These are phyloP conservation scores for Viola pubescens DNA, from an alignment of 441 rosid species.

Conservation along the genomic window DNA sequence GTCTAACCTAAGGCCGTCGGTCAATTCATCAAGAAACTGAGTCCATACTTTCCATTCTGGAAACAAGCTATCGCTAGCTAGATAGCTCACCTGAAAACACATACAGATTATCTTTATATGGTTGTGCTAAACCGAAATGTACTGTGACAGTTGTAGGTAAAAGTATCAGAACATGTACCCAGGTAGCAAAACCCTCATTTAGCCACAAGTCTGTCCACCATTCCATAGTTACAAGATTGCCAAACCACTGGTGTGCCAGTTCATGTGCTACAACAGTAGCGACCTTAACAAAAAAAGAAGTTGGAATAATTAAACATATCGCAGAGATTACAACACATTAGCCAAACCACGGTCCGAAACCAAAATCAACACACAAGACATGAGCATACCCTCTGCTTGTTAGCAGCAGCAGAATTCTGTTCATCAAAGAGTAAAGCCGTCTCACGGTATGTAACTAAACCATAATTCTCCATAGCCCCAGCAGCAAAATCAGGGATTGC, in stretches of 20 bases:
- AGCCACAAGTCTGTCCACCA: constrained; percentile 99
- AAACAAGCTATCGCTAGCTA: constrained; percentile 80
- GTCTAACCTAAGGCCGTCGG: constrained; percentile 80
- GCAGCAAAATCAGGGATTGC: constrained; percentile 96
- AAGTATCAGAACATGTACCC: constrained; percentile 49
- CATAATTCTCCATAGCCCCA: constrained; percentile 99
- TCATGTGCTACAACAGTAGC: constrained; percentile 94
- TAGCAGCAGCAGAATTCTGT: constrained; percentile 86
- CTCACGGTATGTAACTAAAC: constrained; percentile 90
- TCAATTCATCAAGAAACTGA: constrained; percentile 84
- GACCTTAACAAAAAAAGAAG: constrained; percentile 44
- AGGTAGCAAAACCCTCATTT: constrained; percentile 97
- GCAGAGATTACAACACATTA: neutral
- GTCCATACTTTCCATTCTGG: constrained; percentile 99
- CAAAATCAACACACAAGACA: neutral
- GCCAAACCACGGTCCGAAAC: constrained; percentile 4
- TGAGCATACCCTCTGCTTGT: constrained; percentile 74
- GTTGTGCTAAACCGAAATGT: too few species aligned
- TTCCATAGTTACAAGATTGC: constrained; percentile 98
- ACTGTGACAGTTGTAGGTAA: neutral
- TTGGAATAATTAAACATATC: constrained; percentile 6
- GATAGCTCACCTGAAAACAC: constrained; percentile 78
- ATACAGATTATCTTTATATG: too few species aligned
- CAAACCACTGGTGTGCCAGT: constrained; percentile 98
- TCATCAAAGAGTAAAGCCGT: constrained; percentile 85